Evolutionary conservation across 108 stramenopile species (phyloP).

Genomic region (Chaetoceros muelleri): DNA sequence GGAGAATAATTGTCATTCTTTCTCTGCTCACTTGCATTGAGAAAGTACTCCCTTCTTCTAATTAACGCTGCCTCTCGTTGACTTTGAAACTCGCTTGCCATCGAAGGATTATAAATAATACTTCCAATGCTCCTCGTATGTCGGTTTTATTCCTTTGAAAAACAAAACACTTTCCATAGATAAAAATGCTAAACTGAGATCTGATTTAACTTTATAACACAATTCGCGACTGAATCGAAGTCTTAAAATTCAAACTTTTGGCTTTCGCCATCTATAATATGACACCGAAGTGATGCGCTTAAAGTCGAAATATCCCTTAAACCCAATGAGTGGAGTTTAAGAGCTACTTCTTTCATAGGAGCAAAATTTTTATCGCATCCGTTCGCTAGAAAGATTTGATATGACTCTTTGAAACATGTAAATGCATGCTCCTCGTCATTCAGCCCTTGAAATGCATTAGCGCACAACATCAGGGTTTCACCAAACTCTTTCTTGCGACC

Average conservation of each 20-base stretch:
- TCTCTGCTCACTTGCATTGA: no score
- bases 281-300: not conserved
- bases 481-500: not conserved
- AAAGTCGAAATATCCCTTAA: not conserved
- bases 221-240: no score
- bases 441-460: not conserved
- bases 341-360: not conserved
- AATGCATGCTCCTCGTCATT: not conserved
- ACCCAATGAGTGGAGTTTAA: not conserved
- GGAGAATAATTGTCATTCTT: no score
- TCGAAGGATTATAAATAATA: no score
- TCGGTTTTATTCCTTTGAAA: no score
- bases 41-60: no score
- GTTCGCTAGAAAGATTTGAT: not conserved
- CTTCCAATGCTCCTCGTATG: no score
- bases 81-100: no score
- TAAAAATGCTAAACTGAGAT: no score
- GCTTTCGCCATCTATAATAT: not conserved
- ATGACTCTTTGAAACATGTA: not conserved
- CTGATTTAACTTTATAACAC: no score
- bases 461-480: not conserved
- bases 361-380: not conserved
- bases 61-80: no score
- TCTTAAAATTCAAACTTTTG: conserved; percentile 12
- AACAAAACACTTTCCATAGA: no score